Percentiles rank a stretch among this genome's conserved stretches.
Evolutionary conservation across 257 asterid genomes (phyloP).

Genomic region (Capsicum chinense): DNA sequence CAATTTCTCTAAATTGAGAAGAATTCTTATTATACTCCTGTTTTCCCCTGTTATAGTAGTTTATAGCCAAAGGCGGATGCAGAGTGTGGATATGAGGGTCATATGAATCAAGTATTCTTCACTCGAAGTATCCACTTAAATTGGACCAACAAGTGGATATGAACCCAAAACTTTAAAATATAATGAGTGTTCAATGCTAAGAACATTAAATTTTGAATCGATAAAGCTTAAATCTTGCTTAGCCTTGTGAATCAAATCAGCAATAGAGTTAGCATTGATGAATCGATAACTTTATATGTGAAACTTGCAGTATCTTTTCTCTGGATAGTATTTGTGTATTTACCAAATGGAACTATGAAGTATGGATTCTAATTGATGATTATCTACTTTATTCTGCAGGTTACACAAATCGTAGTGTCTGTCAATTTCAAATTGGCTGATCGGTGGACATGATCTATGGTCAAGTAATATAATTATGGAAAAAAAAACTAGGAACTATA

Average conservation of each 20-base stretch:
- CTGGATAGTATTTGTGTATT: conserved; percentile 1
- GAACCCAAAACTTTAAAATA: neutral
- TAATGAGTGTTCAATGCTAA: neutral
- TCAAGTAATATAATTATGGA: conserved; percentile 62
- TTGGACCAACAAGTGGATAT: neutral
- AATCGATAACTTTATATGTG: neutral
- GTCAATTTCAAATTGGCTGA: conserved; percentile 38
- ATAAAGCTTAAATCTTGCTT: neutral
- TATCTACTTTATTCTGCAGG: conserved; percentile 45
- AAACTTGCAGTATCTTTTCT: neutral
- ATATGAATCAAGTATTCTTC: neutral
- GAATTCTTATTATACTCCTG: neutral
- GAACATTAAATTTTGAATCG: neutral
- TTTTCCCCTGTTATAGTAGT: neutral
- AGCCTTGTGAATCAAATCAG: no score
- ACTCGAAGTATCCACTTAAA: neutral
- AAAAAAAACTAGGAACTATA: neutral
- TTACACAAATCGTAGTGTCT: conserved; percentile 35
- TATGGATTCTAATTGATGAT: conserved; percentile 27
- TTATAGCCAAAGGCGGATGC: neutral
- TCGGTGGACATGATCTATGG: conserved; percentile 65
- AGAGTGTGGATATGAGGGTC: neutral
- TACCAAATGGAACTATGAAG: neutral
- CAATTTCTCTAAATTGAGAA: neutral
- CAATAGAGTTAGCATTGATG: neutral